Conservation (phyloP, 192 early-diverging fungal species). For the Chytriomyces confervae region DNA sequence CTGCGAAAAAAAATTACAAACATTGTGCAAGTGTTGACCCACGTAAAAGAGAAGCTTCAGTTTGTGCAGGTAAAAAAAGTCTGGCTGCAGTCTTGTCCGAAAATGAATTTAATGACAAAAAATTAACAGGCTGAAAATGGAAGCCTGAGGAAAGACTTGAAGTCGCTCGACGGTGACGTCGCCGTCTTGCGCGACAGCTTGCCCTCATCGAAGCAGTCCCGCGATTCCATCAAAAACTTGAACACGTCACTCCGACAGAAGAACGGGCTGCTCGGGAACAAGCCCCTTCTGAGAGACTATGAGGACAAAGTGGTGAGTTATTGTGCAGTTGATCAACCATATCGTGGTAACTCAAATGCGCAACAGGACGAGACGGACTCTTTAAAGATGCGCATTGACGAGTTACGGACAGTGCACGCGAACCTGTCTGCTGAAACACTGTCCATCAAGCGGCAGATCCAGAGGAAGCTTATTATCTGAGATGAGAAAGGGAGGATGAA, state of each 20-base stretch:
- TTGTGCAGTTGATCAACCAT: background rate
- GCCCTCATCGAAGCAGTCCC: slow-evolving; percentile 50
- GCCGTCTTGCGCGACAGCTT: slow-evolving; percentile 51
- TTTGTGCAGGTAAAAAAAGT: slow-evolving; percentile 56
- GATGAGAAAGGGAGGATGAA: background rate
- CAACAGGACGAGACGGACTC: slow-evolving; percentile 45
- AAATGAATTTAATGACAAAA: background rate
- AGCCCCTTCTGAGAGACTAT: slow-evolving; percentile 57
- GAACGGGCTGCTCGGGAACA: slow-evolving; percentile 62
- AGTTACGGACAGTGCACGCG: slow-evolving; percentile 43
- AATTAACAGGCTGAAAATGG: slow-evolving; percentile 43
- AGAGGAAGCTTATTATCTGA: slow-evolving; percentile 39
- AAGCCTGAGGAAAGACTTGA: slow-evolving; percentile 41
- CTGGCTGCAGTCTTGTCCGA: background rate
- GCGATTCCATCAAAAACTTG: slow-evolving; percentile 48
- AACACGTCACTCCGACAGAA: slow-evolving; percentile 54
- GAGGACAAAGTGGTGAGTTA: slow-evolving; percentile 60
- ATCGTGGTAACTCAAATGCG: background rate
- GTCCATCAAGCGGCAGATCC: slow-evolving; percentile 46
- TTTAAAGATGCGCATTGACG: slow-evolving; percentile 40
- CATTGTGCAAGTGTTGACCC: slow-evolving; percentile 66
- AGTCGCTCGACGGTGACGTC: slow-evolving; percentile 54
- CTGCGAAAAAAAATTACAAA: slow-evolving; percentile 69
- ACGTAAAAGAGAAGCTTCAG: slow-evolving; percentile 70
- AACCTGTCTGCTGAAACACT: slow-evolving; percentile 45